These are phyloP conservation scores for Orbilia ellipsospora DNA, from an alignment of 2,329 filamentous ascomycete genomes.

Conservation along the genomic window DNA sequence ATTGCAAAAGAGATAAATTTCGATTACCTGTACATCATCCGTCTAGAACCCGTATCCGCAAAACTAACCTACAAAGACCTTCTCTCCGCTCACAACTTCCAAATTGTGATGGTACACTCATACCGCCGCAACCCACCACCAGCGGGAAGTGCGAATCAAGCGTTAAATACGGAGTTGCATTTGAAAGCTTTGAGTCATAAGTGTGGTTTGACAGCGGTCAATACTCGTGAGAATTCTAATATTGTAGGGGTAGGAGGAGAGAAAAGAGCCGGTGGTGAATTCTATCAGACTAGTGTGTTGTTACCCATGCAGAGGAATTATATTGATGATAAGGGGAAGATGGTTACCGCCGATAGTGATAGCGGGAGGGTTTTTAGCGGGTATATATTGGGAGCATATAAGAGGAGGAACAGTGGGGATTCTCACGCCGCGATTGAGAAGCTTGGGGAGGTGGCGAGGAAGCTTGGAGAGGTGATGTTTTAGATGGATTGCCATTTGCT, in stretches of 20 bases:
- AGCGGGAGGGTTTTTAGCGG: constrained; percentile 41
- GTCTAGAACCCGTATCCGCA: constrained; percentile 39
- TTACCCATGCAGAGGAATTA: constrained; percentile 45
- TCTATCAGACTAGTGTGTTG: constrained; percentile 42
- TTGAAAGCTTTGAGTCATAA: constrained; percentile 37
- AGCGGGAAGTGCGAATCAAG: constrained; percentile 42
- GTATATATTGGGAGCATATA: constrained; percentile 48
- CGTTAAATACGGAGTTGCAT: constrained; percentile 47
- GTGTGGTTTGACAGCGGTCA: constrained; percentile 39
- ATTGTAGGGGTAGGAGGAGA: neutral
- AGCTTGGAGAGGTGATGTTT: constrained; percentile 47
- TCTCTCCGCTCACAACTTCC: constrained; percentile 23
- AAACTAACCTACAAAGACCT: constrained; percentile 37
- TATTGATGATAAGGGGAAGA: constrained; percentile 36
- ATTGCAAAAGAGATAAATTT: constrained; percentile 46
- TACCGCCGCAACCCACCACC: constrained; percentile 45
- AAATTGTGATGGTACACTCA: constrained; percentile 44
- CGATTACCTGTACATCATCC: constrained; percentile 52
- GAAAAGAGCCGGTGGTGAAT: constrained; percentile 16
- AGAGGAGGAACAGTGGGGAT: constrained; percentile 40
- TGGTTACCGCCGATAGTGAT: constrained; percentile 12
- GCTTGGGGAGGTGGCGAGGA: constrained; percentile 17
- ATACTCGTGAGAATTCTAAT: constrained; percentile 7
- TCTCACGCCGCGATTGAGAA: constrained; percentile 35
- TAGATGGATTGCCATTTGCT: too few relatives aligned